phyloP scores from a whole-genome alignment of 2,329 filamentous ascomycete genomes.

The Nigrograna mackinnonii region DNA sequence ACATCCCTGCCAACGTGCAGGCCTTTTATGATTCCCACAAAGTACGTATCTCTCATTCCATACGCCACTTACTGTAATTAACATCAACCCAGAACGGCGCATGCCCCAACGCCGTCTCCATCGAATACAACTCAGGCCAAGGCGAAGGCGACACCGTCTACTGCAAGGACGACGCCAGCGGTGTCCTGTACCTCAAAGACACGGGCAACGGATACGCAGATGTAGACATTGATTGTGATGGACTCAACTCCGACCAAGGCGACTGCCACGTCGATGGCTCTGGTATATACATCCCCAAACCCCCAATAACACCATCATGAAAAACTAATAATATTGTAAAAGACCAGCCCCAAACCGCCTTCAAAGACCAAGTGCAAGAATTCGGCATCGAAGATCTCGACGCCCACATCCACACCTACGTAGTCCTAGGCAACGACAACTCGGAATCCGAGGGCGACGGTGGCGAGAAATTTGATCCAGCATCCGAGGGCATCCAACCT shows the following conservation, averaged over 20 bases:
- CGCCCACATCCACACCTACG: slow-evolving; percentile 56
- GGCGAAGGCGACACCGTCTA: slow-evolving; percentile 19
- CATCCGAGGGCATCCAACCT: slow-evolving; percentile 50
- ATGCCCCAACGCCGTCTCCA: slow-evolving; percentile 19
- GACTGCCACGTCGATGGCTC: slow-evolving; percentile 47
- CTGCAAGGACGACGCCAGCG: slow-evolving; percentile 18
- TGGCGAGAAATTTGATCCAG: slow-evolving; percentile 18
- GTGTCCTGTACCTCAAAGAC: slow-evolving; percentile 49
- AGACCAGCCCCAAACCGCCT: slow-evolving; percentile 52
- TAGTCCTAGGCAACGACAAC: slow-evolving; percentile 57
- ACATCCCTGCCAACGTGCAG: slow-evolving; percentile 9
- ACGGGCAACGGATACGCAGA: slow-evolving; percentile 53
- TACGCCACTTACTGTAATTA: slow-evolving; percentile 4
- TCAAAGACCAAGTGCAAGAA: slow-evolving; percentile 28
- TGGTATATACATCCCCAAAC: slow-evolving; percentile 1
- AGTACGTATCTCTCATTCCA: background rate
- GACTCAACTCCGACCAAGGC: slow-evolving; percentile 43
- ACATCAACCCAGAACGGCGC: slow-evolving; percentile 9
- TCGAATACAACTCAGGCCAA: slow-evolving; percentile 17
- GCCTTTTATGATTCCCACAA: slow-evolving; percentile 8
- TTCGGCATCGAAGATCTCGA: slow-evolving; percentile 50
- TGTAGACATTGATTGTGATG: slow-evolving; percentile 65
- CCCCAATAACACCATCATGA: background rate
- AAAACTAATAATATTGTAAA: slow-evolving; percentile 44
- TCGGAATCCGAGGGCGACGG: slow-evolving; percentile 14